Evolutionary conservation across 1,139 yeast species (phyloP), one percentile per base, ranked within the genome.

Genomic region (Debaryomyces sp.): DNA sequence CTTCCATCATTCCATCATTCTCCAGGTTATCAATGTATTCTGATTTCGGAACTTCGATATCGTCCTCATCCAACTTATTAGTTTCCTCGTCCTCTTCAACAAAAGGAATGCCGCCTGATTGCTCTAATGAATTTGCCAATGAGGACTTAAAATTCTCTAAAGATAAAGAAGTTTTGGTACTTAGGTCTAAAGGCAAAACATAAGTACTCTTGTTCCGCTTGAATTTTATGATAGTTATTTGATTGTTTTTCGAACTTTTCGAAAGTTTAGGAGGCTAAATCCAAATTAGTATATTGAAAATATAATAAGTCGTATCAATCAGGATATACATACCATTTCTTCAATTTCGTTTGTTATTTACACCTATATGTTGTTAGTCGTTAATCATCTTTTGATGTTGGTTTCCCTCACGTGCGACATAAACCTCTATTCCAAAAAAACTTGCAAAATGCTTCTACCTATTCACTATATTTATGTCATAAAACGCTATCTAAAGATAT

Each of bases 181-280:
- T 44, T 5, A 66, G 55, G 5, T 69, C 64, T 1, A 78, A 50
- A 0, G 77, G 67, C 15, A 81, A 55, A 39, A 78, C 66, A 51
- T 77, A 78, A 0, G 85, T 78, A 18, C 73, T 56, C 45, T 68
- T 70, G 9, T 60, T 60, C 35, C 80, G 64, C 53, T 79, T 80
- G 58, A 79, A 68, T 57, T 77, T 78, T 37, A 80, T 53, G 5
- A 77, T 67, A 5, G 75, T 66, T 6, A 59, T 39, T 38, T 51
- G 50, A 30, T 50, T 55, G 24, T 56, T 50, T 26, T 51, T 55
- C 10, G 60, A 59, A 15, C 58, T 57, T 45, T 56, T 58, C 8
- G 58, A 41, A 18, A 50, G 46, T 50, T 68, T 67, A 5, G 74
- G 73, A 13, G 74, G 65, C 73, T 68, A 49, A 13, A 12, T 21